Conservation (phyloP, 129 eudicot genomes). For the Artemisia argyi region DNA sequence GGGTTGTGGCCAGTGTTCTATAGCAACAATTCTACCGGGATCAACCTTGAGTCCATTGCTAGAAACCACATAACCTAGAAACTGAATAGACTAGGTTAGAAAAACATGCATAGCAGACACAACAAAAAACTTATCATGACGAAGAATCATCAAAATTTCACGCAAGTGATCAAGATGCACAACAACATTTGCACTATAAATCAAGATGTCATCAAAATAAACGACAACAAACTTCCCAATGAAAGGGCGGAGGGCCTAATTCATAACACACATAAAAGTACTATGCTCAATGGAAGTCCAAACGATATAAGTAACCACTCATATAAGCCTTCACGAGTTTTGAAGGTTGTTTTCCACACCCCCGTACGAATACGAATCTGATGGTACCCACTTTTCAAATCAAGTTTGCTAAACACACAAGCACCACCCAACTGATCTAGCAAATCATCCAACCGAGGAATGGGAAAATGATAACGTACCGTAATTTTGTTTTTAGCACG, state of each 20-base stretch:
- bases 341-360: constrained; percentile 7
- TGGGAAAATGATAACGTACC: constrained; percentile 2
- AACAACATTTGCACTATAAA: neutral
- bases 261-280: no score
- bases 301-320: constrained; percentile 7
- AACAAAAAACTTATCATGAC: neutral
- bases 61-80: constrained; percentile 11
- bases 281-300: no score
- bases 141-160: neutral
- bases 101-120: neutral
- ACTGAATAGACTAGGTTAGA: neutral
- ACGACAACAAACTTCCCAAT: no score
- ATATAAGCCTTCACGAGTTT: constrained; percentile 8
- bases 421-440: neutral
- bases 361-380: no score
- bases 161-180: neutral
- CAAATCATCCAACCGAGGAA: constrained; percentile 1
- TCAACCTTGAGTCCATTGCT: neutral
- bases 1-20: neutral
- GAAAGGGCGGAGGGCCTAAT: no score
- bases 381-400: neutral
- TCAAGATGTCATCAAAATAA: constrained; percentile 6
- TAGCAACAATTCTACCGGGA: neutral
- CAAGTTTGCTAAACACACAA: neutral
- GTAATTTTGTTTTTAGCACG: constrained; percentile 4